Evolutionary conservation across 2,329 filamentous ascomycete species (phyloP), one percentile per base, ranked within the genome.

Genomic region (Ceratocystis ficicola): DNA sequence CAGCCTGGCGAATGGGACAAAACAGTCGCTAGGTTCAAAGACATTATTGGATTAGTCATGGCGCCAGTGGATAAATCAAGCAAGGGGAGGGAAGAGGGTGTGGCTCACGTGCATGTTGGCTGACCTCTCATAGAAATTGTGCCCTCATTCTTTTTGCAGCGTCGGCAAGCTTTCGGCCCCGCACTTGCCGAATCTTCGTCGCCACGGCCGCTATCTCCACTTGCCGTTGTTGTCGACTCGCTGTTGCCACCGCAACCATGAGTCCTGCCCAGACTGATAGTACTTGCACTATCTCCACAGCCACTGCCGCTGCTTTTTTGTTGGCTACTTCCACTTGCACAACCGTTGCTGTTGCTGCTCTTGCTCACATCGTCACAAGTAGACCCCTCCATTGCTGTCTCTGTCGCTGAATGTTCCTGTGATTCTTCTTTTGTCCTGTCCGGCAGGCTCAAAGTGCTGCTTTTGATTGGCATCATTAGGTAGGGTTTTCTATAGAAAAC

Each of bases 1-100:
- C 70, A 83, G 86, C 68, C 83, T 79, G 65, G 95, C 80, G 77
- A 91, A 96, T 71, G 83, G 82, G 67, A 81, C 78, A 76, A 93
- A 96, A 76, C 94, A 97, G 57, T 74, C 70, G n/a, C 76, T 77
- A 41, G 36, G 66, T 4, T 36, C 57, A 30, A 17, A 8, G 55
- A 5, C 15, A 20, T 10, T 12, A 8, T 6, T n/a, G 2, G 30
- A 32, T 28, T 59, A 15, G n/a, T 2, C 32, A 44, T 57, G 28
- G 22, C 20, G 59, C 62, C 44, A 60, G 65, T 70, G 17, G 63
- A 25, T 57, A 72, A 67, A 6, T 63, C 3, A 30, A 36, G 22
- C 36, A 50, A 8, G 15, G 32, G n/a, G 20, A 57, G 7, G 17
- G 2, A 10, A 10, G n/a, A 36, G 17, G 10, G 4, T 25, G 25